phyloP scores from a whole-genome alignment of 176 grass and related monocot genomes.

The Dendrocalamus sinicus region DNA sequence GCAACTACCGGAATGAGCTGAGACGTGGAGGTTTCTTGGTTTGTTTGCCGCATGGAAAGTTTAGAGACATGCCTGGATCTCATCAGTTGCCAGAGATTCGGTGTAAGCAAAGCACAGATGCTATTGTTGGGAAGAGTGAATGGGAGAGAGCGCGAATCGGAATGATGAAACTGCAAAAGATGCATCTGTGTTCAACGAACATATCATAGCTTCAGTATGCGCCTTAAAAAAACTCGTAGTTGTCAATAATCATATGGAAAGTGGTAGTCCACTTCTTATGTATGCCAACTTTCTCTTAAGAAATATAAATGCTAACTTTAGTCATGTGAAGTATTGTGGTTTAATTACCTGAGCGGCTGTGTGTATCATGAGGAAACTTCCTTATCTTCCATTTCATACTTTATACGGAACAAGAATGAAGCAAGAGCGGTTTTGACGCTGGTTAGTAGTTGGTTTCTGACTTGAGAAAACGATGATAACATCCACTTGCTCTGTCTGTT shows the following conservation, averaged over 20 bases:
- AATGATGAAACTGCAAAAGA: constrained; percentile 39
- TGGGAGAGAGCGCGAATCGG: constrained; percentile 18
- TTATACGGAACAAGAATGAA: constrained; percentile 21
- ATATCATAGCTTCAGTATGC: constrained; percentile 32
- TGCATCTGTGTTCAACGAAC: constrained; percentile 35
- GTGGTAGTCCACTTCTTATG: constrained; percentile 42
- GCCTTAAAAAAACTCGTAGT: constrained; percentile 17
- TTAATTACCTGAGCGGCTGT: constrained; percentile 11
- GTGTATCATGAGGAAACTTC: constrained; percentile 31
- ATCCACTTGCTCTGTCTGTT: constrained; percentile 35
- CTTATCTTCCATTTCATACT: constrained; percentile 15
- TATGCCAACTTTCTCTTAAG: constrained; percentile 35
- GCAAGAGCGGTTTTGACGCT: neutral
- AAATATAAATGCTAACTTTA: constrained; percentile 40
- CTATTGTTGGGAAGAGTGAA: constrained; percentile 32
- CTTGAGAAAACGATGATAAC: constrained; percentile 26
- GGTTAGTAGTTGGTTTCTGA: constrained; percentile 13
- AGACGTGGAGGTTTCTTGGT: constrained; percentile 8
- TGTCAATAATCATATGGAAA: constrained; percentile 44
- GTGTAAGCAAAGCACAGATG: constrained; percentile 13
- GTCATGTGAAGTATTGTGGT: constrained; percentile 23
- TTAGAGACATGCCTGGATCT: constrained; percentile 32
- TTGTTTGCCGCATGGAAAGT: constrained; percentile 7
- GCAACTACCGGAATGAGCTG: neutral
- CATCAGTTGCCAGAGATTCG: constrained; percentile 2